Conservation (phyloP, 177 flowering plant genomes). For the Vitis hybrid region DNA sequence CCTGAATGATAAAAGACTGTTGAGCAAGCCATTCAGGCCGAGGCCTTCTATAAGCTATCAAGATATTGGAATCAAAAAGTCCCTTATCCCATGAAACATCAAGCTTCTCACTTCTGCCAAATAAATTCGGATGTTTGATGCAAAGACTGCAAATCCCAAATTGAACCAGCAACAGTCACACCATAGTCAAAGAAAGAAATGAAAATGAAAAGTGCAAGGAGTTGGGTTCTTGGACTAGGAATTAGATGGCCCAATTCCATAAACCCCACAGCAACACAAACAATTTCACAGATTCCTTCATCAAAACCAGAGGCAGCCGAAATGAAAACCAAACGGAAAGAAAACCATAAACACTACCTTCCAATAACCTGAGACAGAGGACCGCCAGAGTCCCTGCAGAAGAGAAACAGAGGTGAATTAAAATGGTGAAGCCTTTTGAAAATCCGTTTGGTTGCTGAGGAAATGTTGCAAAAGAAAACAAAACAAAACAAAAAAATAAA, state of each 20-base stretch:
- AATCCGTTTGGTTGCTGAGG: not conserved
- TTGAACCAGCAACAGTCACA: not conserved
- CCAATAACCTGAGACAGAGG: slow-evolving; percentile 81
- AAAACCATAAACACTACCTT: slow-evolving; percentile 31
- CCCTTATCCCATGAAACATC: slow-evolving; percentile 92
- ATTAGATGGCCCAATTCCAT: not conserved
- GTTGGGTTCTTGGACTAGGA: not conserved
- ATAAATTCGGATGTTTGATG: slow-evolving; percentile 86
- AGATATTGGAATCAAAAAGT: slow-evolving; percentile 73
- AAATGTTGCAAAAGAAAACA: not conserved
- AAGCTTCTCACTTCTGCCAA: slow-evolving; percentile 93
- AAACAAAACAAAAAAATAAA: not conserved
- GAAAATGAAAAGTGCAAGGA: not conserved
- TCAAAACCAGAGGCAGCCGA: too few species aligned
- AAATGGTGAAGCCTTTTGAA: not conserved
- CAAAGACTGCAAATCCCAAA: slow-evolving; percentile 53
- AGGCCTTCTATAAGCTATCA: slow-evolving; percentile 79
- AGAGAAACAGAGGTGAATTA: not conserved
- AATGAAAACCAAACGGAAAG: not conserved
- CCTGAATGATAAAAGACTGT: slow-evolving; percentile 82
- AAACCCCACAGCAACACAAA: not conserved
- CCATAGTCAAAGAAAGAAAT: not conserved
- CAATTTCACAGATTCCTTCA: not conserved
- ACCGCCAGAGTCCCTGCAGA: slow-evolving; percentile 46
- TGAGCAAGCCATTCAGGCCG: slow-evolving; percentile 83